Base-by-base conservation (phyloP, 2,329 filamentous ascomycete species). In the Penicillium corylophilum region DNA sequence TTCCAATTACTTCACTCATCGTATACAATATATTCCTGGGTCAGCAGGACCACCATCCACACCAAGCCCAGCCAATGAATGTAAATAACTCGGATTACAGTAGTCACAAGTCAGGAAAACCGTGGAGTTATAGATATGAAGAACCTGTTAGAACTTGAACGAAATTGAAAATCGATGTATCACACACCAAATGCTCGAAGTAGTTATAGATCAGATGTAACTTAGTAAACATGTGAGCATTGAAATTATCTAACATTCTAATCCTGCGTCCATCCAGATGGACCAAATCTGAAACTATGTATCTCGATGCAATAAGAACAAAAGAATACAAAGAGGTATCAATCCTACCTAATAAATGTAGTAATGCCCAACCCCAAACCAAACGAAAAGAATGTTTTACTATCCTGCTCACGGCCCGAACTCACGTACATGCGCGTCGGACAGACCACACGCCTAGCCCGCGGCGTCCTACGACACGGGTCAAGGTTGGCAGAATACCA, bases 401-500 rank as follows among this genome's bases (percentile, higher is more conserved):
- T 50, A 46, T 36, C 33, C 28, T 10, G 18, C 31, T 18, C 2
- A 23, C 48, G 38, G n/a, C n/a, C n/a, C n/a, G n/a, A n/a, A n/a
- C 56, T 53, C 51, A 56, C 56, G 65, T 67, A 31, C 62, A 70
- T 46, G 60, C 53, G 42, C 67, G 60, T 39, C 67, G 64, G 26
- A 77, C 74, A 56, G 67, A 71, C 77, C 78, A 80, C 40, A 80
- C 72, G n/a, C 67, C 71, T 52, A 81, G 57, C 1, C 79, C 79
- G 38, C 76, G 72, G 49, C 77, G 69, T 1, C 77, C 77, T 31
- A 79, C 56, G 2, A 80, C 76, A 23, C 78, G 67, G 18, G 55
- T 62, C 38, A 80, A 44, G 2, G 78, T 79, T 4, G 65, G 55
- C n/a, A 71, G 23, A 18, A 81, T 54, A 4, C 79, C 79, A 40